These are phyloP conservation scores for Zasmidium angulare DNA, from an alignment of 2,329 filamentous ascomycete genomes.

Conservation along the genomic window DNA sequence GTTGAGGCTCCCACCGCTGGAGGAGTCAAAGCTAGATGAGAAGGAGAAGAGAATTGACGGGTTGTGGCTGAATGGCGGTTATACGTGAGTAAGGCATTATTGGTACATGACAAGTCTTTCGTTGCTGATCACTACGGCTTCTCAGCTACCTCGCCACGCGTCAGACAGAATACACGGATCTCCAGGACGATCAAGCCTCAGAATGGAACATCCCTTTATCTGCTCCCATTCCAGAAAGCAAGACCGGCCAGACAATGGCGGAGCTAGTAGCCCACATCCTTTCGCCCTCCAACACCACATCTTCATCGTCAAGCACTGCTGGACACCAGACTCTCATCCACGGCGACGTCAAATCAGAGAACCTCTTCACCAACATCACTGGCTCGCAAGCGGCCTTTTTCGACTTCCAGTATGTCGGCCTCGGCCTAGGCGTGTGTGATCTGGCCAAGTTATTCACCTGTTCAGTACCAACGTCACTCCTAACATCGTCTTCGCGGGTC, in stretches of 20 bases:
- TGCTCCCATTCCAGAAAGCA: constrained; percentile 34
- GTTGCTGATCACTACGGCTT: neutral
- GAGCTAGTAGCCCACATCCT: constrained; percentile 56
- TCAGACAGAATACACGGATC: constrained; percentile 53
- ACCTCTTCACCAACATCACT: constrained; percentile 57
- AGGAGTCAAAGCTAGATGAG: constrained; percentile 42
- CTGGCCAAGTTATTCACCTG: constrained; percentile 67
- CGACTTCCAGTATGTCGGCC: constrained; percentile 68
- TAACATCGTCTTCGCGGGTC: constrained; percentile 31
- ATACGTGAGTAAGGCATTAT: constrained; percentile 45
- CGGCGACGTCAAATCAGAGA: constrained; percentile 69
- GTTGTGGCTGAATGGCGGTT: constrained; percentile 65
- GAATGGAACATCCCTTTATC: constrained; percentile 60
- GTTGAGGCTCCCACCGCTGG: constrained; percentile 56
- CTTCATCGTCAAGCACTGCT: constrained; percentile 36
- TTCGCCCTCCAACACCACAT: constrained; percentile 38
- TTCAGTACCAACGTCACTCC: constrained; percentile 58
- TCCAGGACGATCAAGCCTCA: constrained; percentile 48
- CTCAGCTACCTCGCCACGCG: constrained; percentile 62
- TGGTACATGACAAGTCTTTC: no score
- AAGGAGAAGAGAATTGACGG: constrained; percentile 4
- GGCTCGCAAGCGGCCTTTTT: constrained; percentile 62
- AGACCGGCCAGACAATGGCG: constrained; percentile 37
- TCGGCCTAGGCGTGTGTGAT: constrained; percentile 65
- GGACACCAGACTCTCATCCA: constrained; percentile 59